Evolutionary conservation across 768 basidiomycete species (phyloP), one percentile per base, ranked within the genome.

Genomic region (Hirschioporus abietinus): DNA sequence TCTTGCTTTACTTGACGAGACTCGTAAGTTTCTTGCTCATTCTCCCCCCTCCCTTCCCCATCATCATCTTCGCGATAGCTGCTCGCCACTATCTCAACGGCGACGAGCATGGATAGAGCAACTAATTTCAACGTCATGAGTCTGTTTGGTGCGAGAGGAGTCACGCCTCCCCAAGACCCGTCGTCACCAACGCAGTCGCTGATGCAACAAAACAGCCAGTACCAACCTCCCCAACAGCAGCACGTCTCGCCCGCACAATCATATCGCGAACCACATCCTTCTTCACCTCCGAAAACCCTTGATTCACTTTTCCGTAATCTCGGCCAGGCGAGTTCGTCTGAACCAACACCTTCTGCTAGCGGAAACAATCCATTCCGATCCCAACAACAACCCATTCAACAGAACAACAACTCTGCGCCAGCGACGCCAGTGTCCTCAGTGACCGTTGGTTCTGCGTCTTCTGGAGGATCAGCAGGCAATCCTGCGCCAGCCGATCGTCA

Each of bases 301-400:
- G 90, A 91, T 69, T 83, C 87, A 63, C 82, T 92, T 24, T 89
- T 91, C 71, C 84, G 88, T 70, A 81, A 83, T 66, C 75, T 89
- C 60, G 78, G 76, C 60, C 69, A 73, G 24, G 70, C 82, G 42
- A 70, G 75, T 64, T 68, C 77, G 66, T 80, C 84, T 68, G 81
- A 82, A 66, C 67, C 72, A 69, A 68, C 71, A 63, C 72, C 73
- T 71, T 68, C 73, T 63, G 66, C 68, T 71, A 68, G 35, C 72
- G 66, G 65, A 77, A 78, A 72, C 78, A 74, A 26, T 67, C 73
- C 58, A 61, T 68, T 69, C 64, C 65, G 70, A 35, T 67, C 67
- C 67, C 69, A 68, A 63, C 74, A 75, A 69, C 74, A 75, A 69
- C 65, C 70, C 23, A 72, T 65, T 63, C 74, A 71, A 61, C 72